Evolutionary conservation across 1,139 yeast species (phyloP).

Genomic region (Suhomyces kunorum): DNA sequence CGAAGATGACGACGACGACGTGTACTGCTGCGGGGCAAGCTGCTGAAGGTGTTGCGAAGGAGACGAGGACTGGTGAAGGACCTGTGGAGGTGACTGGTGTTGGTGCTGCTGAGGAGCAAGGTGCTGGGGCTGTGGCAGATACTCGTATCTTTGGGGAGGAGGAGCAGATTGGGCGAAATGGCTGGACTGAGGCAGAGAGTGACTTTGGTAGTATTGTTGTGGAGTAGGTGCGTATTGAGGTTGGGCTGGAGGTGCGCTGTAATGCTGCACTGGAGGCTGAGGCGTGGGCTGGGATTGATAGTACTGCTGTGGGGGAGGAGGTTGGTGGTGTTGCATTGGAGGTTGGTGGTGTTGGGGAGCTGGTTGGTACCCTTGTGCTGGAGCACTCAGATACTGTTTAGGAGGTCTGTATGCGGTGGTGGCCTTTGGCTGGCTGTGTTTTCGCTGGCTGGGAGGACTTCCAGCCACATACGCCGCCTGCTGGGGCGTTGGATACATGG

Average conservation of each 20-base stretch:
- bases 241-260: conserved; percentile 11
- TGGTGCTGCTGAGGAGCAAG: conserved; percentile 14
- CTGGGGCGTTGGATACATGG: conserved; percentile 51
- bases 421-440: conserved; percentile 14
- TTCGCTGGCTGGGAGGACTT: conserved; percentile 23
- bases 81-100: conserved; percentile 15
- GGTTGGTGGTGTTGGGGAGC: conserved; percentile 12
- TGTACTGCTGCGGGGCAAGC: conserved; percentile 8
- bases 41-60: conserved; percentile 7
- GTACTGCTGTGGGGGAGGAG: conserved; percentile 15
- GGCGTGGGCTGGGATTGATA: conserved; percentile 19
- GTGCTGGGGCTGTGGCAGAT: conserved; percentile 16
- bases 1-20: conserved; percentile 2
- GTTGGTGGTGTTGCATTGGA: conserved; percentile 4
- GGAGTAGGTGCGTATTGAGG: conserved; percentile 19
- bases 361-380: conserved; percentile 15
- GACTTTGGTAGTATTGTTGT: conserved; percentile 19
- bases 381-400: conserved; percentile 21
- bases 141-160: conserved; percentile 14
- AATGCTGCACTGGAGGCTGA: conserved; percentile 16
- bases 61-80: conserved; percentile 9
- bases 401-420: conserved; percentile 21
- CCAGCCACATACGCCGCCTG: conserved; percentile 43
- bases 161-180: conserved; percentile 15
- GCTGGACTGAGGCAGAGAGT: conserved; percentile 11